Percentiles rank a stretch among this genome's conserved stretches.
These are phyloP conservation scores for Dothidotthia symphoricarpi DNA, from an alignment of 2,329 filamentous ascomycete genomes.

Conservation along the genomic window DNA sequence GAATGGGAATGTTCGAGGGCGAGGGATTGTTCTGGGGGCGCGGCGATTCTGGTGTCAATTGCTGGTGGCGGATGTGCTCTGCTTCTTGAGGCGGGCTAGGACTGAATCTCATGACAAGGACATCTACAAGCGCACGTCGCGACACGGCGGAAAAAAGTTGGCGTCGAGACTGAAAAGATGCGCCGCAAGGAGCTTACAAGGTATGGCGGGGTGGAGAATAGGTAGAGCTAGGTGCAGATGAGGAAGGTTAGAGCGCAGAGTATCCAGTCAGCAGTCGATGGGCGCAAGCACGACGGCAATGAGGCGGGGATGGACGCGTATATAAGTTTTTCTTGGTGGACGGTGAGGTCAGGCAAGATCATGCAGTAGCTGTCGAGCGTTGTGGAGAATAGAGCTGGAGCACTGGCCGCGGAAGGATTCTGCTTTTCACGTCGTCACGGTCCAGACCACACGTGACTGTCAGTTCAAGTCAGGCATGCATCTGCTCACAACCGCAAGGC, in stretches of 20 bases:
- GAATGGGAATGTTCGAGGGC: constrained; percentile 66
- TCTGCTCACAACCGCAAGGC: too few species aligned
- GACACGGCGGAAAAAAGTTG: constrained; percentile 4
- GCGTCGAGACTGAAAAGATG: constrained; percentile 15
- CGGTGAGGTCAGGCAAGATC: too few species aligned
- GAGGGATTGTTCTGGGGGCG: constrained; percentile 67
- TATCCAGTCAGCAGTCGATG: not conserved
- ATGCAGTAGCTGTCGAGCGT: too few species aligned
- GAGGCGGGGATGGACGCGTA: not conserved
- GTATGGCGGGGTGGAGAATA: constrained; percentile 10
- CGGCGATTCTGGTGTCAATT: constrained; percentile 68
- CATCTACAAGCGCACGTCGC: constrained; percentile 26
- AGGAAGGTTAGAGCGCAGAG: constrained; percentile 9
- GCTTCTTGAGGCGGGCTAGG: constrained; percentile 55
- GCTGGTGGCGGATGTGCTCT: constrained; percentile 62
- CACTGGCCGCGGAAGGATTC: too few species aligned
- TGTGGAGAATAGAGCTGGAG: too few species aligned
- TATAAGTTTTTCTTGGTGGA: too few species aligned
- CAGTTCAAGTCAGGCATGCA: too few species aligned
- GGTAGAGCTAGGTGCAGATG: constrained; percentile 7
- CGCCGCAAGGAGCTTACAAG: constrained; percentile 12
- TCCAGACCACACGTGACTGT: too few species aligned
- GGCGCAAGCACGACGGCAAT: not conserved
- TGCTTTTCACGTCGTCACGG: too few species aligned
- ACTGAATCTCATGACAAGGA: constrained; percentile 55